A percentile compares a stretch with the other conserved stretches of the same genome.
phyloP scores from a whole-genome alignment of 179 eudicot genomes.

The Carnegiea gigantea region DNA sequence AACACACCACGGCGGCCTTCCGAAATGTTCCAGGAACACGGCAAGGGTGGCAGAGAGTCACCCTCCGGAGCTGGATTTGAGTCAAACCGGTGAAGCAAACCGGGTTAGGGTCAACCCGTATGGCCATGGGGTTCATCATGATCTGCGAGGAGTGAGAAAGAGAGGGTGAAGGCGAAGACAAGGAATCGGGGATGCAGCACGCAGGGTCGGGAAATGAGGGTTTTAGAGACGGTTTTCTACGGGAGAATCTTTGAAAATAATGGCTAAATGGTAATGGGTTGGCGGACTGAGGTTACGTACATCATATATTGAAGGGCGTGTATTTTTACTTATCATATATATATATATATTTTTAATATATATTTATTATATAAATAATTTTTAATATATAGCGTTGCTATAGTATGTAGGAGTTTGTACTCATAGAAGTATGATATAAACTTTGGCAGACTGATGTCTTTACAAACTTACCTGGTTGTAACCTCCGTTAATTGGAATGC shows the following conservation, averaged over 20 bases:
- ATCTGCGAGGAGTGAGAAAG: not conserved
- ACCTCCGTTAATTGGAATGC: too few species aligned
- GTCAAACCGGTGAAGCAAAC: slow-evolving; percentile 21
- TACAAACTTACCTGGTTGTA: too few species aligned
- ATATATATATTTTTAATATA: too few species aligned
- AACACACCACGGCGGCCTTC: slow-evolving; percentile 13
- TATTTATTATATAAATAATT: too few species aligned
- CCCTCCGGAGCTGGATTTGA: not conserved
- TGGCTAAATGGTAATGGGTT: too few species aligned
- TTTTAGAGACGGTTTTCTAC: slow-evolving; percentile 5
- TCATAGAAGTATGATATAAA: too few species aligned
- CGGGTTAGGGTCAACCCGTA: slow-evolving; percentile 33
- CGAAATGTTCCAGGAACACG: slow-evolving; percentile 18
- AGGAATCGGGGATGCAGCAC: not conserved
- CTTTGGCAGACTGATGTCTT: too few species aligned
- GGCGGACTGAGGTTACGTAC: too few species aligned
- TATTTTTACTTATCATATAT: too few species aligned
- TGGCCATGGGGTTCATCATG: slow-evolving; percentile 26
- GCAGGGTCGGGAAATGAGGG: not conserved
- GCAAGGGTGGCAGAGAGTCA: not conserved
- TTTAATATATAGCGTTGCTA: too few species aligned
- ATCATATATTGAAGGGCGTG: too few species aligned
- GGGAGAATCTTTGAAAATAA: not conserved
- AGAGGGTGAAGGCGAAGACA: not conserved
- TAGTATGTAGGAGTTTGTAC: too few species aligned